Conservation (phyloP, 78 protist species). For the Polysphondylium violaceum region DNA sequence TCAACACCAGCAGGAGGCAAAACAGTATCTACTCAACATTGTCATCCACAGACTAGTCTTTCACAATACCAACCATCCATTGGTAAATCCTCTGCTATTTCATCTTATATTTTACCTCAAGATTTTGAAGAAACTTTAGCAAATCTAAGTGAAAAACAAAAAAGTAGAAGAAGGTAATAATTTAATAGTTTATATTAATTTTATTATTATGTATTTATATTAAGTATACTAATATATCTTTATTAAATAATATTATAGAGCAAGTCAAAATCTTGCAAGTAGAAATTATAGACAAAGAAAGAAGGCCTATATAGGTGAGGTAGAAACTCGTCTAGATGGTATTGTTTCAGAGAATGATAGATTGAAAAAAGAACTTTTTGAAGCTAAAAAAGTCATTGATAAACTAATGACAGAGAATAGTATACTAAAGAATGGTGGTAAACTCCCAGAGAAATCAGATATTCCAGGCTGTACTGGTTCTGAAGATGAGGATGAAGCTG, state of each 20-base stretch:
- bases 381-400: slow-evolving; percentile 14
- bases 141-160: slow-evolving; percentile 58
- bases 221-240: too few species aligned
- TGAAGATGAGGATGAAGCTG: slow-evolving; percentile 40
- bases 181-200: too few species aligned
- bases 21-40: not conserved
- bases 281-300: slow-evolving; percentile 76
- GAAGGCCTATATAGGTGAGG: slow-evolving; percentile 34
- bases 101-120: slow-evolving; percentile 4
- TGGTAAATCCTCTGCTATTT: too few species aligned
- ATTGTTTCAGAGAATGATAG: slow-evolving; percentile 31
- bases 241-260: too few species aligned
- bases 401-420: slow-evolving; percentile 44
- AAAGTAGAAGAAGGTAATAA: slow-evolving; percentile 69
- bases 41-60: not conserved
- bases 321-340: slow-evolving; percentile 32
- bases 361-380: slow-evolving; percentile 20
- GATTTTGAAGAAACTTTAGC: slow-evolving; percentile 47
- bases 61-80: slow-evolving; percentile 17
- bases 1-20: not conserved
- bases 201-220: too few species aligned
- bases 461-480: slow-evolving; percentile 76
- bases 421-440: slow-evolving; percentile 37
- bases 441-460: slow-evolving; percentile 22
- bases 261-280: slow-evolving; percentile 61